Percentiles rank a stretch among this genome's conserved stretches.
Evolutionary conservation across 208 protist genomes (phyloP).

Genomic region (Leishmania gerbilli): DNA sequence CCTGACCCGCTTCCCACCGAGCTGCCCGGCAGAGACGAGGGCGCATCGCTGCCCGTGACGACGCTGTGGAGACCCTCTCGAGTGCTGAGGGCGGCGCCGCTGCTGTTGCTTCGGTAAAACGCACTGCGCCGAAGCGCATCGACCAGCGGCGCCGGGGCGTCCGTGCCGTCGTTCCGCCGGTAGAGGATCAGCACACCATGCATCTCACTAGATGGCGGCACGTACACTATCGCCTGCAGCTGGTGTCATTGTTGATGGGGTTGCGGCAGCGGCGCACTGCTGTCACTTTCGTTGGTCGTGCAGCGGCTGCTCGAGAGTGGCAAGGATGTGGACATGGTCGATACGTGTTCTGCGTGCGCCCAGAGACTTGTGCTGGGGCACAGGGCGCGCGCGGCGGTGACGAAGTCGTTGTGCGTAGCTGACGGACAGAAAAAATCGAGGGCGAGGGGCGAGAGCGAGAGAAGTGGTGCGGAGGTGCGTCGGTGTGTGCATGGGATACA

Average conservation of each 20-base stretch:
- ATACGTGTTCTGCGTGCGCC: too few relatives aligned
- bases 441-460: too few relatives aligned
- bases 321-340: not conserved
- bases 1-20: not conserved
- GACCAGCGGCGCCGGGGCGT: constrained; percentile 3
- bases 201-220: not conserved
- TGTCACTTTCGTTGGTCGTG: too few relatives aligned
- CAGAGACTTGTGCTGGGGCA: too few relatives aligned
- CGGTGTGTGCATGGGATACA: too few relatives aligned
- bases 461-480: too few relatives aligned
- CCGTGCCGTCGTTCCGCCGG: constrained; percentile 14
- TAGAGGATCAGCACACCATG: constrained; percentile 18
- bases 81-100: not conserved
- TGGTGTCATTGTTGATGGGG: not conserved
- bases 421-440: too few relatives aligned
- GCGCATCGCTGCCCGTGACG: not conserved
- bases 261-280: not conserved
- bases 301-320: not conserved
- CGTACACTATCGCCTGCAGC: not conserved
- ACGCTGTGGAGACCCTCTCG: not conserved
- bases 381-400: too few relatives aligned
- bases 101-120: not conserved
- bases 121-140: not conserved
- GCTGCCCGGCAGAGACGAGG: not conserved
- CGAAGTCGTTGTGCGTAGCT: too few relatives aligned